Conservation (phyloP, 768 basidiomycete species). For the Pleurotus pulmonarius region DNA sequence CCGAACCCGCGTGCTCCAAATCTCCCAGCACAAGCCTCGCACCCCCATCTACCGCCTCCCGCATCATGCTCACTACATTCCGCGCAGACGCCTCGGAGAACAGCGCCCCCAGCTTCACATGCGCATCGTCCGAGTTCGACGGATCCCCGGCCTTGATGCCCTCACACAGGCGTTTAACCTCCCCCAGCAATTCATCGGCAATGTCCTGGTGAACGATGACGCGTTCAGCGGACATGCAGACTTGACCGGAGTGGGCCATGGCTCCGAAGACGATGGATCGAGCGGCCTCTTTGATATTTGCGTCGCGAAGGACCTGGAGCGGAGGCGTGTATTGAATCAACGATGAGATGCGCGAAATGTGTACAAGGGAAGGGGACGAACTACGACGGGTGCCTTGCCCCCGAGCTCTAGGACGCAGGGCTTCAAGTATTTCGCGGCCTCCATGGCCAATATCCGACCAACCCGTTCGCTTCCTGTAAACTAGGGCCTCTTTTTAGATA, state of each 20-base stretch:
- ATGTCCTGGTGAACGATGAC: conserved; percentile 46
- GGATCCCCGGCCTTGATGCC: conserved; percentile 37
- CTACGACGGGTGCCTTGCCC: conserved; percentile 50
- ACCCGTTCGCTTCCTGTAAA: conserved; percentile 57
- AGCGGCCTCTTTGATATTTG: conserved; percentile 50
- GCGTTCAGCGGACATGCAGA: conserved; percentile 59
- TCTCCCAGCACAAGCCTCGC: conserved; percentile 47
- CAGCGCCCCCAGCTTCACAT: conserved; percentile 30
- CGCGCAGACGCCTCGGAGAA: conserved; percentile 43
- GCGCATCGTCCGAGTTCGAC: conserved; percentile 16
- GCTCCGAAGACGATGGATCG: conserved; percentile 43
- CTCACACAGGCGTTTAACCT: conserved; percentile 27
- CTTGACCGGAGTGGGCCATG: conserved; percentile 46
- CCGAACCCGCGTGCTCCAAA: conserved; percentile 29
- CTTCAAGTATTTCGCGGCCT: conserved; percentile 56
- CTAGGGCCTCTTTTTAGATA: conserved; percentile 18
- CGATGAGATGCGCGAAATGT: too few species aligned
- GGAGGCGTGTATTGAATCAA: too few species aligned
- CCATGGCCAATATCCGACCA: conserved; percentile 47
- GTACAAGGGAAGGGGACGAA: conserved; percentile 19
- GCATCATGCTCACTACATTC: conserved; percentile 38
- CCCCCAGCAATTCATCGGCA: conserved; percentile 29
- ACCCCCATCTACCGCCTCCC: conserved; percentile 39
- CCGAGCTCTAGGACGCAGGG: conserved; percentile 55
- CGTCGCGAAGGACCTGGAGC: conserved; percentile 20